Percentiles rank a stretch among this genome's conserved stretches.
Conservation (phyloP, 306 rosid species). For the Phaseolus lunatus region DNA sequence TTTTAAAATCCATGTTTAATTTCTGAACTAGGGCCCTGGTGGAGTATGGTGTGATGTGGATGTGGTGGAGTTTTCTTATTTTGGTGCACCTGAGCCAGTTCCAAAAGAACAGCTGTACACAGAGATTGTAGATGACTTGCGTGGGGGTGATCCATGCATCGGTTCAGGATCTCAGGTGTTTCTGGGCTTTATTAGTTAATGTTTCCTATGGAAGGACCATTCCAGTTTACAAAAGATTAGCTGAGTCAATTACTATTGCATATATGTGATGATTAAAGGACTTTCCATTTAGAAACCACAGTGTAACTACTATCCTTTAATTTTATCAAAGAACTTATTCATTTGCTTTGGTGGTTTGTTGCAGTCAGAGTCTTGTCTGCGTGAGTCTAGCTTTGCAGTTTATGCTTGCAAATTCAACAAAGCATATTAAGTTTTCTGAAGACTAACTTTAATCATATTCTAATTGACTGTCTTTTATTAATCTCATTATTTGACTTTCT, state of each 20-base stretch:
- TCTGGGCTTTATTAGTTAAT: constrained; percentile 38
- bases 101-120: constrained; percentile 95
- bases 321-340: not conserved
- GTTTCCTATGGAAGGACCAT: not conserved
- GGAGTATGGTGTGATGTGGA: constrained; percentile 99
- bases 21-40: constrained; percentile 90
- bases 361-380: not conserved
- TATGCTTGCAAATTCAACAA: constrained; percentile 31
- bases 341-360: constrained; percentile 18
- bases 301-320: constrained; percentile 3
- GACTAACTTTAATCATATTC: not conserved
- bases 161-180: constrained; percentile 99
- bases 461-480: constrained; percentile 16
- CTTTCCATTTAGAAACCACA: not conserved
- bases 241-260: constrained; percentile 22
- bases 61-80: constrained; percentile 96
- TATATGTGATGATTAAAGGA: constrained; percentile 23
- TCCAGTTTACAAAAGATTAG: constrained; percentile 18
- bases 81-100: constrained; percentile 99
- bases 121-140: constrained; percentile 90
- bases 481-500: constrained; percentile 16
- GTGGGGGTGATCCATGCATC: constrained; percentile 93
- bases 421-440: constrained; percentile 14
- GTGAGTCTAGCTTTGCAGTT: constrained; percentile 21
- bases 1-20: constrained; percentile 34